Percentiles rank a stretch among this genome's conserved stretches.
These are phyloP conservation scores for Nakazawaea ambrosiae DNA, from an alignment of 805 yeast genomes.

Conservation along the genomic window DNA sequence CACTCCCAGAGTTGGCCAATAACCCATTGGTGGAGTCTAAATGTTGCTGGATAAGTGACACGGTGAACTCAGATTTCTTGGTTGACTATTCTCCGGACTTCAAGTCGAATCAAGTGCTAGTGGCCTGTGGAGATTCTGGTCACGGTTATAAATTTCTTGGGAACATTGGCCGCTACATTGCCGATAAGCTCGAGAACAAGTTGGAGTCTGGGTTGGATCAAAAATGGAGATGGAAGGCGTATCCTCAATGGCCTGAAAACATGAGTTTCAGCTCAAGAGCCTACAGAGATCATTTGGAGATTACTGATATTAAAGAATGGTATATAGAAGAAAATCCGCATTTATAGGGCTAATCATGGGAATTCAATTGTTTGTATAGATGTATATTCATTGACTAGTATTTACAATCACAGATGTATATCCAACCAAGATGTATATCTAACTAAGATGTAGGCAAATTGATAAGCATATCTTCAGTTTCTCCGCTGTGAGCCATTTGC, in stretches of 20 bases:
- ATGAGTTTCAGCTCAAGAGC: conserved; percentile 12
- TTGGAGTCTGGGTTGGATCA: conserved; percentile 15
- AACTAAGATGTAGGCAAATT: conserved; percentile 16
- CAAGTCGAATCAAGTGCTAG: conserved; percentile 20
- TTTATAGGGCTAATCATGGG: not conserved
- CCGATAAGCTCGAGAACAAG: conserved; percentile 18
- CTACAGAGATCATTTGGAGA: conserved; percentile 12
- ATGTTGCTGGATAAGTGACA: conserved; percentile 21
- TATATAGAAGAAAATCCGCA: conserved; percentile 1
- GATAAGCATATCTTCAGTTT: conserved; percentile 15
- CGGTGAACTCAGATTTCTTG: conserved; percentile 27
- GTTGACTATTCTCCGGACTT: conserved; percentile 27
- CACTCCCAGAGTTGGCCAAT: conserved; percentile 30
- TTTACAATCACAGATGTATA: no score
- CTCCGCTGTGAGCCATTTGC: not conserved
- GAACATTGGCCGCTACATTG: conserved; percentile 32
- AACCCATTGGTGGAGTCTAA: conserved; percentile 15
- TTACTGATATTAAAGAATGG: conserved; percentile 13
- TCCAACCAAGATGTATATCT: no score
- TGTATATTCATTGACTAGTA: no score
- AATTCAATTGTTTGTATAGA: not conserved
- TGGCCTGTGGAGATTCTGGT: conserved; percentile 36
- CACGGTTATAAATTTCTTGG: conserved; percentile 37
- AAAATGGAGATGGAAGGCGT: conserved; percentile 25
- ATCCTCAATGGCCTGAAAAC: conserved; percentile 13